Percentiles rank a stretch among this genome's conserved stretches.
Evolutionary conservation across 495 filamentous ascomycete genomes (phyloP).

Genomic region (Penicillium psychrofluorescens): DNA sequence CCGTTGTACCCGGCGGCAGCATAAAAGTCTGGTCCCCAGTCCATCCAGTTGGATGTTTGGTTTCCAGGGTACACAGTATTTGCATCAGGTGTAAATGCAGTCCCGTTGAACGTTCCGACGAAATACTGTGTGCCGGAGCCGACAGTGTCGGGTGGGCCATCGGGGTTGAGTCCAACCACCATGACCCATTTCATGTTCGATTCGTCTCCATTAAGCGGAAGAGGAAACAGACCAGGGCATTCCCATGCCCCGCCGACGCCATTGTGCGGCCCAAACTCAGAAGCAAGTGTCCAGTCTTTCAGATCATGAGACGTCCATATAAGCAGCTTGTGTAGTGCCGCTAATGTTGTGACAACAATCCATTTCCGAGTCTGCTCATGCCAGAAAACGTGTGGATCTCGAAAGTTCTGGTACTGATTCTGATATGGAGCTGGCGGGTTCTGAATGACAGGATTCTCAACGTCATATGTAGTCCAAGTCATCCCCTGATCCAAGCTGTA

Average conservation of each 20-base stretch:
- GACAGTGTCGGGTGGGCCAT: conserved; percentile 42
- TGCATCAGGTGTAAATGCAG: conserved; percentile 18
- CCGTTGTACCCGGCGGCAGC: conserved; percentile 48
- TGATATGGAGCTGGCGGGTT: conserved; percentile 25
- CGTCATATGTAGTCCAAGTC: conserved; percentile 44
- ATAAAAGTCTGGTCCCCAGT: conserved; percentile 54
- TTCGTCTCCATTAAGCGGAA: conserved; percentile 21
- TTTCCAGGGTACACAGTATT: conserved; percentile 6
- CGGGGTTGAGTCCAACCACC: conserved; percentile 47
- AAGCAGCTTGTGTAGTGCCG: conserved; percentile 43
- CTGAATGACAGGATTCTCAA: conserved; percentile 44
- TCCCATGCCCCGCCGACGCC: conserved; percentile 51
- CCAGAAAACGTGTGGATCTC: conserved; percentile 52
- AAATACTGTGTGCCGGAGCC: conserved; percentile 36
- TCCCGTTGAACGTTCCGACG: conserved; percentile 31
- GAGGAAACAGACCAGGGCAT: conserved; percentile 44
- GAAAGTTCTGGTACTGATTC: conserved; percentile 36
- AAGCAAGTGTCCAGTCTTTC: conserved; percentile 43
- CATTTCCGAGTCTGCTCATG: conserved; percentile 38
- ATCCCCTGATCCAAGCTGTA: conserved; percentile 48
- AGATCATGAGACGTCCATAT: conserved; percentile 45
- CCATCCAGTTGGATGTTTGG: conserved; percentile 27
- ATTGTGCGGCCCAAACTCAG: conserved; percentile 48
- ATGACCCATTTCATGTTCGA: conserved; percentile 38
- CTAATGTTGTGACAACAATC: conserved; percentile 42